Conservation (phyloP, 768 basidiomycete species). For the Boletus subcaerulescens region DNA sequence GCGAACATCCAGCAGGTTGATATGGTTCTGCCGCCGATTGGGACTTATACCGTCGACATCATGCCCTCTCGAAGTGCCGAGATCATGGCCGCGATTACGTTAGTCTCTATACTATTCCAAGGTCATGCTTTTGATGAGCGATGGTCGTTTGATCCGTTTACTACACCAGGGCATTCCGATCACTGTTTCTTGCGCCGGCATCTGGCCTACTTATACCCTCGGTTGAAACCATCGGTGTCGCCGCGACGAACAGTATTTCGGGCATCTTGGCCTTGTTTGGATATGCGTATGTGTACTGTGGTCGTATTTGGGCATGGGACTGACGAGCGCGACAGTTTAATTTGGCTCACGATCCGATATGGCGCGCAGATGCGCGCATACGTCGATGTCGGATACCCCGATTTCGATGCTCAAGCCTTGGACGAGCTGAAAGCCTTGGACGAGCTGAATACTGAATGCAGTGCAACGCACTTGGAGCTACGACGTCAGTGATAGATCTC, state of each 20-base stretch:
- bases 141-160: not conserved
- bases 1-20: not conserved
- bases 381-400: not conserved
- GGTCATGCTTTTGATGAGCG: not conserved
- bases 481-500: no score
- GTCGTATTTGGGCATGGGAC: not conserved
- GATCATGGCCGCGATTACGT: not conserved
- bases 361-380: not conserved
- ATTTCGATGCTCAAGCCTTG: not conserved
- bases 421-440: no score
- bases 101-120: not conserved
- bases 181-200: slow-evolving; percentile 9
- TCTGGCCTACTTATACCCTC: slow-evolving; percentile 33
- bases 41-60: not conserved
- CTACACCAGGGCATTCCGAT: not conserved
- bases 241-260: slow-evolving; percentile 43
- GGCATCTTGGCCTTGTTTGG: slow-evolving; percentile 49
- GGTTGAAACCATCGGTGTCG: slow-evolving; percentile 35
- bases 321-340: not conserved
- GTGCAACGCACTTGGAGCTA: no score
- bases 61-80: not conserved
- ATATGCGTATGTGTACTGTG: slow-evolving; percentile 46
- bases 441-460: no score
- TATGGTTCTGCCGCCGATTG: not conserved
- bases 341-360: not conserved